These are phyloP conservation scores for Diaporthe aspalathi DNA, from an alignment of 2,329 filamentous ascomycete species.

Conservation along the genomic window DNA sequence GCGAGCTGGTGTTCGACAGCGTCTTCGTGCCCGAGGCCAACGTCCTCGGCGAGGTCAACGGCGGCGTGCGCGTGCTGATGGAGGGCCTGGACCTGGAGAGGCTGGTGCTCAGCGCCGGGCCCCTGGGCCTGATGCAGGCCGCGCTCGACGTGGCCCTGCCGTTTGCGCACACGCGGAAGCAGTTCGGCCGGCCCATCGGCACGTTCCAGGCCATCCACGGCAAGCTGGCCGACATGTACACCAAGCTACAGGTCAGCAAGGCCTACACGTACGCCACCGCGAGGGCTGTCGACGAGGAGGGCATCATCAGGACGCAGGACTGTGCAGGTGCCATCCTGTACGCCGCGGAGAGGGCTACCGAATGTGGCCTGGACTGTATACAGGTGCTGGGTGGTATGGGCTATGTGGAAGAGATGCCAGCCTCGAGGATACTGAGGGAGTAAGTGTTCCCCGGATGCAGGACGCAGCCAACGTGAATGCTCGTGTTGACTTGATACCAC, in stretches of 20 bases:
- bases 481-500: slow-evolving; percentile 46
- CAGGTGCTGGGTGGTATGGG: slow-evolving; percentile 96
- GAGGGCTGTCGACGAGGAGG: slow-evolving; percentile 79
- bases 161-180: slow-evolving; percentile 88
- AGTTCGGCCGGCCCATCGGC: slow-evolving; percentile 88
- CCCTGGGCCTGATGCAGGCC: slow-evolving; percentile 94
- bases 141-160: slow-evolving; percentile 87
- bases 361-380: slow-evolving; percentile 87
- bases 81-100: slow-evolving; percentile 94
- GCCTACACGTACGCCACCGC: slow-evolving; percentile 91
- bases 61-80: slow-evolving; percentile 92
- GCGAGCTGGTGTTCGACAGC: slow-evolving; percentile 89
- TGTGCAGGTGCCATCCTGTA: slow-evolving; percentile 95
- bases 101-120: slow-evolving; percentile 89
- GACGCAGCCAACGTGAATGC: neutral
- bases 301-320: slow-evolving; percentile 83
- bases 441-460: slow-evolving; percentile 50
- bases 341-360: slow-evolving; percentile 89
- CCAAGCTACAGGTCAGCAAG: slow-evolving; percentile 84
- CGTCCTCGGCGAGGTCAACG: slow-evolving; percentile 82
- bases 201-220: slow-evolving; percentile 95
- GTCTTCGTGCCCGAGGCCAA: slow-evolving; percentile 90
- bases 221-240: slow-evolving; percentile 97
- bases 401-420: slow-evolving; percentile 95
- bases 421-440: slow-evolving; percentile 83